Conservation (phyloP, 768 basidiomycete species). For the Suillus brevipes region DNA sequence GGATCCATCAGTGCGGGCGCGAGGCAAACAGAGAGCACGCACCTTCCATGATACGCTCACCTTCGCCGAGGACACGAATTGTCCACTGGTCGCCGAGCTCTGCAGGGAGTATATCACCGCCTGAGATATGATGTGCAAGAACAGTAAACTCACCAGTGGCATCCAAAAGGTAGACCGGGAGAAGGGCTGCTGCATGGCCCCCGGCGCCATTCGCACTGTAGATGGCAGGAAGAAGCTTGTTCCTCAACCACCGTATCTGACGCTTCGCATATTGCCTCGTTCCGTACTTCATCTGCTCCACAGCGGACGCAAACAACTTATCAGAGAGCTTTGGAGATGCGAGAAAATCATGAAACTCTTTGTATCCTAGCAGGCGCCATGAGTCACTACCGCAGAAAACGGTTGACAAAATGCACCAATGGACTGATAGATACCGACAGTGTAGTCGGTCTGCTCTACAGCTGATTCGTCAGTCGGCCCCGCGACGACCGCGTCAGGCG, state of each 20-base stretch:
- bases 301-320: conserved; percentile 50
- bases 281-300: conserved; percentile 80
- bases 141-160: conserved; percentile 53
- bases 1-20: neutral
- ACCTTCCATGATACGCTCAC: conserved; percentile 52
- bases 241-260: conserved; percentile 90
- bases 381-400: conserved; percentile 5
- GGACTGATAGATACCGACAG: conserved; percentile 88
- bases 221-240: conserved; percentile 81
- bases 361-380: conserved; percentile 64
- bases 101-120: conserved; percentile 23
- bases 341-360: conserved; percentile 79
- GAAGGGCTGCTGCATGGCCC: conserved; percentile 22
- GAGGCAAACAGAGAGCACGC: conserved; percentile 8
- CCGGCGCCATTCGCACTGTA: conserved; percentile 39
- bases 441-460: conserved; percentile 50
- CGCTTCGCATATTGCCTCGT: conserved; percentile 91
- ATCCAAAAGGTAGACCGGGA: conserved; percentile 60
- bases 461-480: neutral
- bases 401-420: conserved; percentile 59
- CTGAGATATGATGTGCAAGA: neutral
- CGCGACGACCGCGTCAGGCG: neutral
- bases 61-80: conserved; percentile 52
- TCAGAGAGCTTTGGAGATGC: conserved; percentile 40
- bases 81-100: conserved; percentile 60